Evolutionary conservation across 1,284 basidiomycete genomes (phyloP).

Genomic region (Ceratobasidium sp.): DNA sequence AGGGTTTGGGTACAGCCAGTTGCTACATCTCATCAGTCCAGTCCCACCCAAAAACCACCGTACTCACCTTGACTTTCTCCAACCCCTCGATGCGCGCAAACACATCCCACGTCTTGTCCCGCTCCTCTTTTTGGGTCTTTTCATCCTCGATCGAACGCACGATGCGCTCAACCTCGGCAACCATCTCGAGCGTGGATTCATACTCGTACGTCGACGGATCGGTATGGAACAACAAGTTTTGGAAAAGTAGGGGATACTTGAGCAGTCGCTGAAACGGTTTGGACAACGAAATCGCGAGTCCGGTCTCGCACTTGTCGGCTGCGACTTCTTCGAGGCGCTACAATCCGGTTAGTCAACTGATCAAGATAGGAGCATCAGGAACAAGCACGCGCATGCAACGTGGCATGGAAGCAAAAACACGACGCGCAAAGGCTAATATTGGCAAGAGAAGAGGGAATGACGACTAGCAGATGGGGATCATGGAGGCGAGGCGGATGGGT

Average conservation of each 20-base stretch:
- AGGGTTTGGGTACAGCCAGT: slow-evolving; percentile 87
- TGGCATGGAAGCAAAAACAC: not conserved
- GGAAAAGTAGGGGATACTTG: slow-evolving; percentile 96
- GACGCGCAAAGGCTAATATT: too few relatives aligned
- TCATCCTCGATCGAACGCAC: slow-evolving; percentile 97
- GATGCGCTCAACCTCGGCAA: slow-evolving; percentile 94
- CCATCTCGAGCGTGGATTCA: slow-evolving; percentile 94
- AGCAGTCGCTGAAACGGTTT: slow-evolving; percentile 97
- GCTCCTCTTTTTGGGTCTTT: slow-evolving; percentile 94
- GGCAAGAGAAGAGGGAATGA: too few relatives aligned
- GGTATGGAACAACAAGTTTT: slow-evolving; percentile 95
- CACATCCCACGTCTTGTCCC: slow-evolving; percentile 91
- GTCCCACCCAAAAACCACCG: not conserved
- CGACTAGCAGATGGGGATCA: too few relatives aligned
- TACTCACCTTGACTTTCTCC: slow-evolving; percentile 74
- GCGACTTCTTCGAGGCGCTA: slow-evolving; percentile 78
- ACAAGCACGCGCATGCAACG: slow-evolving; percentile 10
- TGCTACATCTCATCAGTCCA: not conserved
- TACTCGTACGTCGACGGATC: slow-evolving; percentile 98
- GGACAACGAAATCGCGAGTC: slow-evolving; percentile 90
- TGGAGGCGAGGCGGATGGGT: too few relatives aligned
- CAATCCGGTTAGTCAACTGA: too few relatives aligned
- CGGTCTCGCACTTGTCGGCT: slow-evolving; percentile 86
- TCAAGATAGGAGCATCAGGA: too few relatives aligned
- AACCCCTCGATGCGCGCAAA: slow-evolving; percentile 96